phyloP scores from a whole-genome alignment of 2,329 filamentous ascomycete genomes.

The Colletotrichum magnum region DNA sequence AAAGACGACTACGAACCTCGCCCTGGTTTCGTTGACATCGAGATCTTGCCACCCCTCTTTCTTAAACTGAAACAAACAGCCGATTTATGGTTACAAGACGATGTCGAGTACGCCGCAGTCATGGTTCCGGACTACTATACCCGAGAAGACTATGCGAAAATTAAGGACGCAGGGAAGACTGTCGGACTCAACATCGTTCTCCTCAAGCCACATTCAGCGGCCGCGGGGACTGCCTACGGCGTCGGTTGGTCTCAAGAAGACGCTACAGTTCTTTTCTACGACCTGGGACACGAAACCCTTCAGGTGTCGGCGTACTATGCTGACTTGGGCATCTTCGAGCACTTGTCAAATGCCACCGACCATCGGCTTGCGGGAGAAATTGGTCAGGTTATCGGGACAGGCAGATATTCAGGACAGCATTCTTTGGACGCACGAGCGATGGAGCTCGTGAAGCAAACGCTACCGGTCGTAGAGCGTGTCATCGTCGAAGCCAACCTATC shows the following conservation, averaged over 20 bases:
- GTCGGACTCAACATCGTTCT: neutral
- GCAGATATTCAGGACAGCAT: neutral
- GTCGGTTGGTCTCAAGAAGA: neutral
- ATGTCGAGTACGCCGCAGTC: neutral
- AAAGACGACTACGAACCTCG: neutral
- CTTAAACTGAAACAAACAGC: neutral
- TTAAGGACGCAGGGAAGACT: neutral
- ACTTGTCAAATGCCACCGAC: neutral
- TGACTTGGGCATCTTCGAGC: neutral
- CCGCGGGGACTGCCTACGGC: neutral
- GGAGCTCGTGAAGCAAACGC: neutral
- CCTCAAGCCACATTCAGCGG: neutral
- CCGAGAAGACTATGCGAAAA: neutral
- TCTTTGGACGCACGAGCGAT: neutral
- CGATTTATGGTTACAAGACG: neutral
- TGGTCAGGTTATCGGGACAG: neutral
- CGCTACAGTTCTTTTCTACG: neutral
- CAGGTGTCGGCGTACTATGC: neutral
- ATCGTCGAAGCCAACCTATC: neutral
- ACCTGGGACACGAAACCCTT: neutral
- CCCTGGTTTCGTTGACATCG: neutral
- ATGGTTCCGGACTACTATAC: neutral
- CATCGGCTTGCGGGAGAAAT: neutral
- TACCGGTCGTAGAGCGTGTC: neutral
- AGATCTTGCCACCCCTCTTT: neutral